These are phyloP conservation scores for Citrullus amarus DNA, from an alignment of 306 rosid species.

Conservation along the genomic window DNA sequence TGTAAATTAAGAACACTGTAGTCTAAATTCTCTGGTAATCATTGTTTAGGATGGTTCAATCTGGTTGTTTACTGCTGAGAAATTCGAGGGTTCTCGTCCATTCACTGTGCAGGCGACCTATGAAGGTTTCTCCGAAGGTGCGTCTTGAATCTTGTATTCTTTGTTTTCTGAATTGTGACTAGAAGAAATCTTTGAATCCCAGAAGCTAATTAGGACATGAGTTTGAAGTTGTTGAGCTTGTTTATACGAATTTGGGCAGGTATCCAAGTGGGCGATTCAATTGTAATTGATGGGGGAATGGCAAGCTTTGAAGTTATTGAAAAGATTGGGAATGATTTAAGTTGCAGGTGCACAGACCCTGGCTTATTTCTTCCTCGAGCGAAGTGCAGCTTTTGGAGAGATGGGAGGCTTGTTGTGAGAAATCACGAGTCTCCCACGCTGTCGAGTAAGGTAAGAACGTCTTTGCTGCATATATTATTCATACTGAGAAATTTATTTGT, in stretches of 20 bases:
- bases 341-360: conserved; percentile 64
- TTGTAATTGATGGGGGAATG: conserved; percentile 90
- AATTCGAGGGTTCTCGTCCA: conserved; percentile 57
- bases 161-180: background rate
- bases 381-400: conserved; percentile 80
- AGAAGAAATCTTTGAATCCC: background rate
- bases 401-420: conserved; percentile 66
- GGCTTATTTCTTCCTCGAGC: conserved; percentile 81
- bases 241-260: conserved; percentile 23
- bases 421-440: conserved; percentile 52
- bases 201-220: background rate
- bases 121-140: conserved; percentile 67
- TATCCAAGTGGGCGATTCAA: conserved; percentile 61
- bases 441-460: conserved; percentile 44
- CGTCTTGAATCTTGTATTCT: background rate
- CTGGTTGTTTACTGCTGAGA: conserved; percentile 63
- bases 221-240: background rate
- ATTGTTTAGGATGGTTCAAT: conserved; percentile 52
- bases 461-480: background rate
- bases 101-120: conserved; percentile 64
- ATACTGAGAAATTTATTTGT: background rate
- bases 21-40: conserved; percentile 7
- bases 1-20: background rate
- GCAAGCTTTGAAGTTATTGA: conserved; percentile 61
- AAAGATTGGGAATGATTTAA: conserved; percentile 53